Conservation (phyloP, 2,329 filamentous ascomycete genomes). For the Diaporthe capsici region DNA sequence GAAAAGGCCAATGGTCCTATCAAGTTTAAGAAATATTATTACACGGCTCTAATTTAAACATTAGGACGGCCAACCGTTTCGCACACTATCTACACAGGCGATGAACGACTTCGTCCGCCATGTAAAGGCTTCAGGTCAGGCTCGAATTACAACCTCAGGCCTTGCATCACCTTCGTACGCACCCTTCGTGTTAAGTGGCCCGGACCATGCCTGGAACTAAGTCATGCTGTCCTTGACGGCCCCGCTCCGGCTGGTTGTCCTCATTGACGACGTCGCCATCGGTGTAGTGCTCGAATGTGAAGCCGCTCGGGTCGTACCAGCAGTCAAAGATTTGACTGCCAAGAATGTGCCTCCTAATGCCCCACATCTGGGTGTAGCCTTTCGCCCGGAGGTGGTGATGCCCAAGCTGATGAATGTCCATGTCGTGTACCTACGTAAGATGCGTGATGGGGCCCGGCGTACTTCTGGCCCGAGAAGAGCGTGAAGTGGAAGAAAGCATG, state of each 20-base stretch:
- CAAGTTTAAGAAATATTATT: background rate
- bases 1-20: background rate
- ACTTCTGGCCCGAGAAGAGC: background rate
- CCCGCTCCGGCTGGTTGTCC: background rate
- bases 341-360: background rate
- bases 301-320: background rate
- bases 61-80: background rate
- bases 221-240: background rate
- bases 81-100: too few species aligned
- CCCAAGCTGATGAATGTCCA: background rate
- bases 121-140: background rate
- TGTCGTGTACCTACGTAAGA: background rate
- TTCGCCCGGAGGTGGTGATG: background rate
- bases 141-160: background rate
- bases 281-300: background rate
- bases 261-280: background rate
- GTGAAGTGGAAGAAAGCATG: background rate
- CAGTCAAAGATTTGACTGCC: background rate
- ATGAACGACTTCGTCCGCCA: too few species aligned
- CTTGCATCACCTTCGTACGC: slow-evolving; percentile 1
- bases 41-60: background rate
- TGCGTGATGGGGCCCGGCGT: background rate
- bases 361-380: background rate
- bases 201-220: background rate
- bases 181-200: background rate